A percentile compares a stretch with the other conserved stretches of the same genome.
Conservation (phyloP, 2,329 filamentous ascomycete genomes). For the Orbilia brochopaga region DNA sequence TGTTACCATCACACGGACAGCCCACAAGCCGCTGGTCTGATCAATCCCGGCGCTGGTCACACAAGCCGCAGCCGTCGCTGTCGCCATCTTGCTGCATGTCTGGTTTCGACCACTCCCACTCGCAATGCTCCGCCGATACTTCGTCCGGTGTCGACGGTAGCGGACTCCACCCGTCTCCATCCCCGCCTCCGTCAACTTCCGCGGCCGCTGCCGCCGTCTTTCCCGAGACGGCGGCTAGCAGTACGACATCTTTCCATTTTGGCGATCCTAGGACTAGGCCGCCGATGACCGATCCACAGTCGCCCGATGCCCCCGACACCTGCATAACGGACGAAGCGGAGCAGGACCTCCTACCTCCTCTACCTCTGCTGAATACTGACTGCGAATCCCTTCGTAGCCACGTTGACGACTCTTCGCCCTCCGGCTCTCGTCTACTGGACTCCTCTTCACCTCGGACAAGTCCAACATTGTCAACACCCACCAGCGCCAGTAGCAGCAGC, state of each 20-base stretch:
- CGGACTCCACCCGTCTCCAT: conserved; percentile 12
- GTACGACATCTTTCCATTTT: conserved; percentile 7
- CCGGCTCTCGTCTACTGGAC: conserved; percentile 11
- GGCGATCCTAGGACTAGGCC: conserved; percentile 20
- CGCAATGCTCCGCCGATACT: conserved; percentile 50
- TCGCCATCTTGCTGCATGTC: conserved; percentile 50
- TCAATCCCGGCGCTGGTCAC: conserved; percentile 6
- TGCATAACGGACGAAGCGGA: conserved; percentile 15
- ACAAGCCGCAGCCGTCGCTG: conserved; percentile 17
- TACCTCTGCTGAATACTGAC: conserved; percentile 33
- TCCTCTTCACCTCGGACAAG: conserved; percentile 28
- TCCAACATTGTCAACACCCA: conserved; percentile 18
- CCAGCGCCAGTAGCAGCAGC: conserved; percentile 9
- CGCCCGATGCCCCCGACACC: conserved; percentile 32
- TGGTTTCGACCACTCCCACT: conserved; percentile 23
- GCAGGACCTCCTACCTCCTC: conserved; percentile 24
- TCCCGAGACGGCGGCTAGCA: conserved; percentile 9
- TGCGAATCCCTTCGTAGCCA: conserved; percentile 24
- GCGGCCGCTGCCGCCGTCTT: conserved; percentile 6
- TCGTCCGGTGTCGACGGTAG: conserved; percentile 49
- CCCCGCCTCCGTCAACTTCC: conserved; percentile 13
- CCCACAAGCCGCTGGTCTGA: not conserved
- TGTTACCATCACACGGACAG: not conserved
- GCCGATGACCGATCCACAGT: conserved; percentile 15
- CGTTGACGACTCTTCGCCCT: conserved; percentile 23